Base-by-base conservation (phyloP, 306 rosid genomes). In the Dryas octopetala region DNA sequence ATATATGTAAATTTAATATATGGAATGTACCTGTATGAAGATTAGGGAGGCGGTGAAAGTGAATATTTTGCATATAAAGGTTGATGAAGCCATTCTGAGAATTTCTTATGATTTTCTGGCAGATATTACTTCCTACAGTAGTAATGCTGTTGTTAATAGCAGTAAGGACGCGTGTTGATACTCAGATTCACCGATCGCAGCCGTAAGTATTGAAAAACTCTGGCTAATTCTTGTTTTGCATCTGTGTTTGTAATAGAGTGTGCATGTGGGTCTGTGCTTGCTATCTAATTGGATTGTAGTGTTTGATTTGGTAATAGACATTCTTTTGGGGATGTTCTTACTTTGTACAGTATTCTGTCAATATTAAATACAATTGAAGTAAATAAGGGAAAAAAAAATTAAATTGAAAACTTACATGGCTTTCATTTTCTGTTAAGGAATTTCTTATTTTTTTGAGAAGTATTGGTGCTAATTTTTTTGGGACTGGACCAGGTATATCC, bases 81-180 rank as follows among this genome's bases (percentile, higher is more conserved):
- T 40, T 53, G 47, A 53, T 41, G 58, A 55, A 55, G 38, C 32
- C 58, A n/a, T 48, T 78, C 74, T 84, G 78, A 80, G 48, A 9
- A 71, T 74, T 44, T 4, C 28, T 83, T 13, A 38, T 68, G 13
- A 61, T 86, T 63, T 55, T 73, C n/a, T 74, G 81, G 69, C 89
- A 94, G 98, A 87, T 94, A 83, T 91, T 94, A 76, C 98, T 94
- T 64, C 98, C 98, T n/a, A 83, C 97, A 32, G 66, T 90, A 64
- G 97, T 94, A 75, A 82, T 94, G 91, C 52, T 91, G 86, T 85
- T 94, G 80, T 85, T 94, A 66, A 89, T 86, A 80, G 92, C 89
- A 5, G 86, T 94, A 46, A 85, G 98, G 90, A 94, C 90, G 9
- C 88, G 55, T 74, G 98, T 86, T 43, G 97, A 91, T 86, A 94